Percentiles rank a stretch among this genome's conserved stretches.
These are phyloP conservation scores for Neurospora tetrasperma DNA, from an alignment of 495 filamentous ascomycete species.

Conservation along the genomic window DNA sequence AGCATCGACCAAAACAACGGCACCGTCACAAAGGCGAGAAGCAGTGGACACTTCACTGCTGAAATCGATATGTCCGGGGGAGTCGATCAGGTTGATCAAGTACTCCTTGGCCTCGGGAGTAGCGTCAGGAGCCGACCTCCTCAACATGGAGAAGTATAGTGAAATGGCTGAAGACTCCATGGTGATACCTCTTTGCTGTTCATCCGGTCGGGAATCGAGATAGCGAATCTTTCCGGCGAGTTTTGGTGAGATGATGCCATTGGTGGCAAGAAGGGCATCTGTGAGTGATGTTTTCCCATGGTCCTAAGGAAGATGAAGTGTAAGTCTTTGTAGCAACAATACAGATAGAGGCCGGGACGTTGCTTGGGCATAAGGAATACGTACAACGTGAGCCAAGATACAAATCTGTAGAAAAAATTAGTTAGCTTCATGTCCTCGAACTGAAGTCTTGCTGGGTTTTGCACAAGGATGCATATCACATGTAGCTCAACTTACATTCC, in stretches of 20 bases:
- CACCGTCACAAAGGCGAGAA: slow-evolving; percentile 88
- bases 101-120: slow-evolving; percentile 71
- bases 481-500: slow-evolving; percentile 60
- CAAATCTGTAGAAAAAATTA: slow-evolving; percentile 61
- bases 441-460: neutral
- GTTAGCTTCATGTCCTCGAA: slow-evolving; percentile 36
- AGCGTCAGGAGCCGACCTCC: slow-evolving; percentile 55
- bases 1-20: slow-evolving; percentile 91
- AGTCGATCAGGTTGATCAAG: slow-evolving; percentile 96
- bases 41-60: slow-evolving; percentile 97
- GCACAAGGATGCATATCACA: slow-evolving; percentile 28
- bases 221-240: slow-evolving; percentile 97
- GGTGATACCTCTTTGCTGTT: slow-evolving; percentile 93
- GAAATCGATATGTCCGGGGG: slow-evolving; percentile 96
- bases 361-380: neutral
- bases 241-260: slow-evolving; percentile 98
- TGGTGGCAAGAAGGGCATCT: slow-evolving; percentile 92
- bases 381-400: slow-evolving; percentile 80
- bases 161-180: slow-evolving; percentile 99
- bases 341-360: neutral
- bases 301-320: slow-evolving; percentile 42
- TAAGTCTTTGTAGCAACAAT: neutral
- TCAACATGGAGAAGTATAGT: slow-evolving; percentile 83
- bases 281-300: slow-evolving; percentile 98
- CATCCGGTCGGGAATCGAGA: slow-evolving; percentile 91